Base-by-base conservation (phyloP, 345 rosid species). In the Arabidopsis suecica region DNA sequence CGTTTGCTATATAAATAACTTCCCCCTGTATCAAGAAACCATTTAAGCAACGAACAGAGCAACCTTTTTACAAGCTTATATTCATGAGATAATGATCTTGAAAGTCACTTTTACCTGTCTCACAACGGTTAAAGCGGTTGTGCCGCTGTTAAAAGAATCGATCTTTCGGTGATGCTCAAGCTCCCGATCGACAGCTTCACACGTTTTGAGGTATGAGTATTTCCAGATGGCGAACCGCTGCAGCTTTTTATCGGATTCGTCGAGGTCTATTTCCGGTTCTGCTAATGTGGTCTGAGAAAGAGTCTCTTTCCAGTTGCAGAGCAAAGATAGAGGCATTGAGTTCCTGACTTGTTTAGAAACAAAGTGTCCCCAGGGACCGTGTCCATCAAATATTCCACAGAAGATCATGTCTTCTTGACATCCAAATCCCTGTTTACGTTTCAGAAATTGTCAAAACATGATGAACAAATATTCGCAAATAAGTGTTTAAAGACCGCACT, bases 301-400 rank as follows among this genome's bases (percentile, higher is more conserved):
- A 68, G 83, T 78, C 80, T 91, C 97, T 75, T 91, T 97, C 98
- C 96, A 94, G 75, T 85, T 85, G 68, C 85, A 82, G 41, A 94
- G 84, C 77, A 94, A 78, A 45, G 81, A 82, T 14, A 82, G 23
- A 28, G 97, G 96, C 97, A 94, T 77, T 0, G 93, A 83, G 67
- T 94, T 83, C 14, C 92, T 75, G 37, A 94, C 98, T 81, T 76
- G 86, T 71, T 91, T 91, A 2, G 98, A 84, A 36, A 94, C 98
- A 45, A 60, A 91, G 78, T 94, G 98, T 13, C 98, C 98, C 98
- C 98, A 94, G 0, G 87, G 89, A 72, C 97, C 98, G 47, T 94
- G 97, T 61, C 98, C 97, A 72, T 94, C 97, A 62, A 90, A 94
- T 78, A 94, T 86, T 72, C 98, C 98, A 50, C 98, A 94, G 48